Conservation (phyloP, 192 early-diverging fungal species). For the Backusella australiensis region DNA sequence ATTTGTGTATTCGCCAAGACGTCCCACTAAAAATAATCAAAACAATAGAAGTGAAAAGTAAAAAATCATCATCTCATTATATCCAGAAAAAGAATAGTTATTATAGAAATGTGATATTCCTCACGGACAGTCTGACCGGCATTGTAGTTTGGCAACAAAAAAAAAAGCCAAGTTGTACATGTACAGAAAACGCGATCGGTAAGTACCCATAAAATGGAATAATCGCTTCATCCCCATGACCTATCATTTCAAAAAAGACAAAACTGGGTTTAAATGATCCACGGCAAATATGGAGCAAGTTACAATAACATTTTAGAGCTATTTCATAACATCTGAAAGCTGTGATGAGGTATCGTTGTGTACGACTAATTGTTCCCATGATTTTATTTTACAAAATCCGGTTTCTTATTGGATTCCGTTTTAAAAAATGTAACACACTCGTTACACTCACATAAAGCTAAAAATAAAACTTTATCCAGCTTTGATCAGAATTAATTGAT, state of each 20-base stretch:
- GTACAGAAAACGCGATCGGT: conserved; percentile 5
- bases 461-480: not conserved
- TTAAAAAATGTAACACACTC: not conserved
- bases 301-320: not conserved
- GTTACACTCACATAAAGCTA: not conserved
- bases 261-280: not conserved
- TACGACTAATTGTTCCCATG: not conserved
- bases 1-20: not conserved
- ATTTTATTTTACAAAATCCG: not conserved
- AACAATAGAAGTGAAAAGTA: not conserved
- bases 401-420: not conserved
- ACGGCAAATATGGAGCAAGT: not conserved
- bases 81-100: not conserved
- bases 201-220: not conserved
- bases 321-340: too few species aligned
- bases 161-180: not conserved
- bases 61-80: not conserved
- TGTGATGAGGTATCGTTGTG: not conserved
- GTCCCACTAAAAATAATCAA: not conserved
- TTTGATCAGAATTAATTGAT: not conserved
- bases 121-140: not conserved
- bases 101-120: not conserved
- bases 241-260: not conserved
- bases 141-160: not conserved
- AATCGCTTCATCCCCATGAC: not conserved